Percentiles rank a stretch among this genome's conserved stretches.
Evolutionary conservation across 1,284 basidiomycete genomes (phyloP).

Genomic region (Entoloma clypeatum): DNA sequence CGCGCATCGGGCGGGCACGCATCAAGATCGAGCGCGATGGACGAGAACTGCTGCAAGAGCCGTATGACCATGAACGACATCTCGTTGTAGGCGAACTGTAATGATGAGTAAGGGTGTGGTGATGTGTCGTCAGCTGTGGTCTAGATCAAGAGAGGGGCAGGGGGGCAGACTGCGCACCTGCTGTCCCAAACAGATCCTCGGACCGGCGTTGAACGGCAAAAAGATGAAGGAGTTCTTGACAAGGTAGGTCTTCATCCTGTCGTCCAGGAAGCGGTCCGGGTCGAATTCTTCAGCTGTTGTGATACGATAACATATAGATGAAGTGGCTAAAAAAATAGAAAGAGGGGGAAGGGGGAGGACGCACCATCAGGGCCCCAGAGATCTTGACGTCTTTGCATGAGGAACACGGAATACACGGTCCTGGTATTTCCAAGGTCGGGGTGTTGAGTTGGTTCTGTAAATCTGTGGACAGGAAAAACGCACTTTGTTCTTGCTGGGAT

Average conservation of each 20-base stretch:
- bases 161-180: slow-evolving; percentile 26
- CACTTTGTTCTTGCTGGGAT: slow-evolving; percentile 52
- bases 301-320: neutral
- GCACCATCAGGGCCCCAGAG: slow-evolving; percentile 65
- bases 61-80: slow-evolving; percentile 64
- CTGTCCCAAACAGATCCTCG: slow-evolving; percentile 41
- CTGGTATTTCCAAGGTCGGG: slow-evolving; percentile 30
- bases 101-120: neutral
- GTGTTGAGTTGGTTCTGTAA: neutral
- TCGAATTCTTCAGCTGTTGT: slow-evolving; percentile 38
- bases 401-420: slow-evolving; percentile 47
- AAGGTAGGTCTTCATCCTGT: slow-evolving; percentile 36
- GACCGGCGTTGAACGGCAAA: slow-evolving; percentile 42
- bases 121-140: neutral
- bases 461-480: slow-evolving; percentile 9
- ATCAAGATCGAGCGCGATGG: slow-evolving; percentile 42
- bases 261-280: slow-evolving; percentile 41
- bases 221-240: slow-evolving; percentile 39
- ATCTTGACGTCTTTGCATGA: slow-evolving; percentile 61
- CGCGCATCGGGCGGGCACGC: slow-evolving; percentile 40
- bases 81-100: slow-evolving; percentile 66
- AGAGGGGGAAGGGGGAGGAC: slow-evolving; percentile 1
- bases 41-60: slow-evolving; percentile 56
- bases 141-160: neutral
- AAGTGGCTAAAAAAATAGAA: neutral